Evolutionary conservation across 2,329 filamentous ascomycete genomes (phyloP), one percentile per base, ranked within the genome.

Genomic region (Botryosphaeria dothidea): DNA sequence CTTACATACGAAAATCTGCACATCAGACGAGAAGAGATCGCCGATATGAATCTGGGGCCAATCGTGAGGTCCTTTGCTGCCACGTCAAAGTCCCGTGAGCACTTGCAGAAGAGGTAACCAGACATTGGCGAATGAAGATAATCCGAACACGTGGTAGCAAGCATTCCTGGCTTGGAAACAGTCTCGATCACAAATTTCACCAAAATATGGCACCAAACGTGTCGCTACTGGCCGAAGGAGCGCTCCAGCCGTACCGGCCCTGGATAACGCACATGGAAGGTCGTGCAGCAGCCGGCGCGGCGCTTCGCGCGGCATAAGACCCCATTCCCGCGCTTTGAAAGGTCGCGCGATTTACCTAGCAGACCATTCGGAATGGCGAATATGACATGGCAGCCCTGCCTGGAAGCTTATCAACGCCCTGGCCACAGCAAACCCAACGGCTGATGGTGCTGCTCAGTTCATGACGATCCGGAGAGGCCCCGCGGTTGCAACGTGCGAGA

Each of bases 1-100:
- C 56, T 60, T 60, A 60, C 56, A 60, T 60, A 60, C 56, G 46
- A 27, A 43, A 60, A 60, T 43, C 36, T 43, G 52, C 52, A 57
- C 36, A 43, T 27, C 52, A 41, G 52, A 41, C 25, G 19, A 21
- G 19, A 46, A 60, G 56, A 60, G 27, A 60, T 58, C 25, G 38
- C 38, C 38, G 38, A 60, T 60, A 36, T 25, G 43, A 34, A n/a
- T 46, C 41, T 46, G 21, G 56, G n/a, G 4, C 38, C 56, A 36
- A 46, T 46, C 23, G 56, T 60, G 41, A 31, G 38, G 46, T 27
- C 15, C 3, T 57, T 34, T 23, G n/a, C 34, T 46, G 56, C 56
- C 56, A 60, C 56, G 56, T 60, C 56, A 46, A 34, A 46, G 56
- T 19, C 49, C 21, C 41, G 41, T 46, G 41, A 34, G 23, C 41